phyloP scores from a whole-genome alignment of 441 rosid species.

The Syzygium malaccense region DNA sequence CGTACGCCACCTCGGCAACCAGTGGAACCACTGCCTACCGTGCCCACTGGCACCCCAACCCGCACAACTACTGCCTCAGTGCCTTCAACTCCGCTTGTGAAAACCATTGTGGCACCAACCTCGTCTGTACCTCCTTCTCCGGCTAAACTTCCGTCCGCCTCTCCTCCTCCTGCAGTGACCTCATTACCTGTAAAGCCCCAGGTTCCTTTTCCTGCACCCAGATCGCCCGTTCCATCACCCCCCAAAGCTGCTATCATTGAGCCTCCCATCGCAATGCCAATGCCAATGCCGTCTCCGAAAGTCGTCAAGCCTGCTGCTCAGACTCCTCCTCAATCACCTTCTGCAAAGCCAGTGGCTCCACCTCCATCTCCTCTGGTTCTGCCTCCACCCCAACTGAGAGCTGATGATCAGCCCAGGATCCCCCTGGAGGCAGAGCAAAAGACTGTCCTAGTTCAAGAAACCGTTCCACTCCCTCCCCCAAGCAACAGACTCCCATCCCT shows the following conservation, averaged over 20 bases:
- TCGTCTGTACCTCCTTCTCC: not conserved
- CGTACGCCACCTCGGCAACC: not conserved
- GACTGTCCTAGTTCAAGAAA: constrained; percentile 54
- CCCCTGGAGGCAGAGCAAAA: constrained; percentile 58
- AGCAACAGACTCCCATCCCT: not conserved
- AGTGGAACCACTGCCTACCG: not conserved
- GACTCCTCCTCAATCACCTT: constrained; percentile 43
- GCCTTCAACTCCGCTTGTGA: not conserved
- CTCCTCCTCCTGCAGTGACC: not conserved
- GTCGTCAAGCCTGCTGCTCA: constrained; percentile 11
- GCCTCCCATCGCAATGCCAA: not conserved
- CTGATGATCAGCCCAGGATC: constrained; percentile 28
- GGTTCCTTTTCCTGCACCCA: not conserved
- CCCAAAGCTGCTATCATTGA: not conserved
- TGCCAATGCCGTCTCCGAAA: constrained; percentile 23
- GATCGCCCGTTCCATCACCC: not conserved
- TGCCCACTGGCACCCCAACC: not conserved
- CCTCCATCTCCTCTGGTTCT: constrained; percentile 64
- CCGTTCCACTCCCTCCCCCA: constrained; percentile 19
- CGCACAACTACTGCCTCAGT: not conserved
- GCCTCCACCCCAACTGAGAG: constrained; percentile 53
- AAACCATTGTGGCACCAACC: not conserved
- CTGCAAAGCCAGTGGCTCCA: constrained; percentile 25
- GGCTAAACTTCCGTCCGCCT: not conserved
- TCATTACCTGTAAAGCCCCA: not conserved